Conservation (phyloP, 768 basidiomycete genomes). For the Chlorophyllum brunneum region DNA sequence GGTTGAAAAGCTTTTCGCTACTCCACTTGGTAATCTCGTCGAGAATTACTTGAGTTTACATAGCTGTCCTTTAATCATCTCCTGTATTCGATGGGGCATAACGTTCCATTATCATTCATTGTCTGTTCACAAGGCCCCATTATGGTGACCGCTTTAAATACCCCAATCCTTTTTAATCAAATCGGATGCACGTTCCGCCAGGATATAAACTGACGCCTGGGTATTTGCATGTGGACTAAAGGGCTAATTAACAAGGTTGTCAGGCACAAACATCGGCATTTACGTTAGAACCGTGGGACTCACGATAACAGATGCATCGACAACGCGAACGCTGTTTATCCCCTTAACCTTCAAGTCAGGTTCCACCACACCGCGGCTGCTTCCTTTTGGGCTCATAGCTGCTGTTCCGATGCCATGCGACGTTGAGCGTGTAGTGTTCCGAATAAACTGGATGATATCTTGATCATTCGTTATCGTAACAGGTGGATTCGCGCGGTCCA, state of each 20-base stretch:
- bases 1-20: no score
- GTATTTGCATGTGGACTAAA: slow-evolving; percentile 28
- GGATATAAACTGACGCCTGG: slow-evolving; percentile 28
- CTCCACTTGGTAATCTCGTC: no score
- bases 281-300: background rate
- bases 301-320: slow-evolving; percentile 20
- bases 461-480: slow-evolving; percentile 18
- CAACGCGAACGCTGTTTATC: slow-evolving; percentile 24
- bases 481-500: slow-evolving; percentile 10
- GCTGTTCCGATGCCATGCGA: slow-evolving; percentile 25
- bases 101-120: background rate
- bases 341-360: slow-evolving; percentile 28
- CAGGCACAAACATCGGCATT: background rate
- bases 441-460: slow-evolving; percentile 18
- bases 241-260: slow-evolving; percentile 14
- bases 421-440: slow-evolving; percentile 14
- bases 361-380: slow-evolving; percentile 26
- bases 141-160: background rate
- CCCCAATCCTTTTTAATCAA: background rate
- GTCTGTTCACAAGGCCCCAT: background rate
- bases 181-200: slow-evolving; percentile 28
- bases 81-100: no score
- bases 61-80: no score
- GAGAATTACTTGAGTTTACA: no score
- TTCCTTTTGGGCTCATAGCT: slow-evolving; percentile 20